Evolutionary conservation across 2,329 filamentous ascomycete species (phyloP).

Genomic region (Alternaria tenuissima): DNA sequence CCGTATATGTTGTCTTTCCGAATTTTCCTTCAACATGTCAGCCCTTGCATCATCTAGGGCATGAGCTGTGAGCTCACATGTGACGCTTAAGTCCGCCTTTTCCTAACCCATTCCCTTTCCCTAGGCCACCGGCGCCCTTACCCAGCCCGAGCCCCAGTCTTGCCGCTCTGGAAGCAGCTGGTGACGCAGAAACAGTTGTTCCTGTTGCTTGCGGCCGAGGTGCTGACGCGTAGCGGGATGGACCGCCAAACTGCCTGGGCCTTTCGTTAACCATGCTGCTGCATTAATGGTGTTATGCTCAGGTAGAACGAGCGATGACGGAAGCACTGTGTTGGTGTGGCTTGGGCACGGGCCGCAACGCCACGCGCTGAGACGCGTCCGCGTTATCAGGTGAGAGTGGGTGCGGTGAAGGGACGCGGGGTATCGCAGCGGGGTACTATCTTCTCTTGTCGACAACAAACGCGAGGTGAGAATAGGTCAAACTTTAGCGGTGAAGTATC

Average conservation of each 20-base stretch:
- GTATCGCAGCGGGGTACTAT: slow-evolving; percentile 1
- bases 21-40: slow-evolving; percentile 37
- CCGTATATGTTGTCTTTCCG: slow-evolving; percentile 44
- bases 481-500: background rate
- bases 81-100: slow-evolving; percentile 30
- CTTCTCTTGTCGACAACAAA: background rate
- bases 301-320: background rate
- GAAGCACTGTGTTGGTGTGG: background rate
- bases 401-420: slow-evolving; percentile 9
- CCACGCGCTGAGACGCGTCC: slow-evolving; percentile 22
- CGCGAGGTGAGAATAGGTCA: background rate
- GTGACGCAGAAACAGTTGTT: background rate
- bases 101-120: slow-evolving; percentile 28
- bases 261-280: slow-evolving; percentile 21
- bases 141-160: slow-evolving; percentile 32
- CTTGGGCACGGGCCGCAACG: background rate
- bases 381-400: slow-evolving; percentile 24
- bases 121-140: slow-evolving; percentile 24
- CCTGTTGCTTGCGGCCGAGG: slow-evolving; percentile 5
- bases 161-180: slow-evolving; percentile 17
- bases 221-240: slow-evolving; percentile 16
- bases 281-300: slow-evolving; percentile 4
- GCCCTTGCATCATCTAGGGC: background rate
- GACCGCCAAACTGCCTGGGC: slow-evolving; percentile 18
- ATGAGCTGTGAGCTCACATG: slow-evolving; percentile 24